Evolutionary conservation across 768 basidiomycete species (phyloP), one percentile per base, ranked within the genome.

Genomic region (Pilatotrama ljubarskyi): DNA sequence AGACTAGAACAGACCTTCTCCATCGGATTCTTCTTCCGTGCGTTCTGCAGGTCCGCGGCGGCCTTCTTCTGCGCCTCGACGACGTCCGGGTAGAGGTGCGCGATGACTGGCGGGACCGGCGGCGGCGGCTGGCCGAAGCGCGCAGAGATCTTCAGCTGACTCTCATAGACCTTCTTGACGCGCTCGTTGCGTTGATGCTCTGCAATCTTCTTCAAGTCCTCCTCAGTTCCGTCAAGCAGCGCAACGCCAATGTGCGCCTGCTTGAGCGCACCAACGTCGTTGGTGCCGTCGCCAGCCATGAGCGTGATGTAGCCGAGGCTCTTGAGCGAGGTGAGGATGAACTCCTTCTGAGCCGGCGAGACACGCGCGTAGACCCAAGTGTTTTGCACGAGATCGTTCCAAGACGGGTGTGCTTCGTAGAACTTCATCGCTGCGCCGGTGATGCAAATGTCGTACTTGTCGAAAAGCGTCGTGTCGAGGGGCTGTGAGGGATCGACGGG

Each of bases 351-450:
- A 0, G 84, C 76, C 2, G 97, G 97, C 11, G 96, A 96, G 15
- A 98, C 96, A 32, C 96, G 93, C 24, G 97, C 97, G 66, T 99
- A 99, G 50, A 99, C 96, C 93, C 94, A 98, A 0, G 94, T 94
- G 69, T 97, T 87, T 67, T 95, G 92, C 2, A 97, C 90, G 46
- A 99, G 88, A 60, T 84, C 79, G 51, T 82, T 82, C 89, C 89
- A 94, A n/a, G 80, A 77, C 7, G 88, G 81, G 14, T 76, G 75
- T n/a, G 77, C 71, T 66, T 89, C 86, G 74, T 85, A 95, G 66
- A 95, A 93, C 71, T 88, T 91, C 76, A 99, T 82, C 5, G 97
- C 97, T 15, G 89, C 84, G 46, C 97, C 97, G 2, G 97, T 98
- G 66, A 98, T 83, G 72, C 97, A 98, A 64, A 99, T 94, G 73